Percentiles rank a stretch among this genome's conserved stretches.
Evolutionary conservation across 2,329 filamentous ascomycete species (phyloP).

Genomic region (Sporothrix phasma): DNA sequence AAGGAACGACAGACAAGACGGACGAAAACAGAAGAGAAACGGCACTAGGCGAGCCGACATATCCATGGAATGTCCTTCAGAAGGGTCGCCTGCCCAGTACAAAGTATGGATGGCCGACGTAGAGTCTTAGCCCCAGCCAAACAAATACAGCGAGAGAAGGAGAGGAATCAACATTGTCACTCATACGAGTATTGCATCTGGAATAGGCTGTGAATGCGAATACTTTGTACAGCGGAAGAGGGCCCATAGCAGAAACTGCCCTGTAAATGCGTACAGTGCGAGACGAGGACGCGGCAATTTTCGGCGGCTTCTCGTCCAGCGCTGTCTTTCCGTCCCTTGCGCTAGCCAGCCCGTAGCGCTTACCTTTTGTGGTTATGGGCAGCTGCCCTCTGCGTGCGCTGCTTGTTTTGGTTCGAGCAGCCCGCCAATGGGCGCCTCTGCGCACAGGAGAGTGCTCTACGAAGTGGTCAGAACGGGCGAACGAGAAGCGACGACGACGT

Average conservation of each 20-base stretch:
- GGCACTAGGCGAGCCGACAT: slow-evolving; percentile 10
- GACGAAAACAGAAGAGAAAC: background rate
- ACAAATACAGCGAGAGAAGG: slow-evolving; percentile 7
- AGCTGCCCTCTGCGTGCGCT: background rate
- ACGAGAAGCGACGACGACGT: background rate
- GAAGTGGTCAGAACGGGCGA: background rate
- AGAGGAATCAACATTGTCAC: background rate
- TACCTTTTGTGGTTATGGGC: background rate
- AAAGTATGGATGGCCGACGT: too few species aligned
- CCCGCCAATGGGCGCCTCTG: background rate
- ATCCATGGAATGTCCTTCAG: slow-evolving; percentile 2
- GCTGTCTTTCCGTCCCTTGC: slow-evolving; percentile 4
- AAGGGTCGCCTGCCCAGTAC: background rate
- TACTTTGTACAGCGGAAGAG: background rate
- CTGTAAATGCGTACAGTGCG: slow-evolving; percentile 5
- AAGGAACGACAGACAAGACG: background rate
- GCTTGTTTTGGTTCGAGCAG: background rate
- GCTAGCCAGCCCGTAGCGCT: background rate
- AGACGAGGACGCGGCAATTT: background rate
- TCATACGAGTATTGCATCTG: background rate
- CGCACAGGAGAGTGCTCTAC: background rate
- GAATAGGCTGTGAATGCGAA: background rate
- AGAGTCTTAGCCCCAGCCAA: background rate
- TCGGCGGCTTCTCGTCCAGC: background rate
- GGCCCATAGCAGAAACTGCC: background rate